Percentiles rank a stretch among this genome's conserved stretches.
phyloP scores from a whole-genome alignment of 139 green algal species.

The Chlorella ohadii region DNA sequence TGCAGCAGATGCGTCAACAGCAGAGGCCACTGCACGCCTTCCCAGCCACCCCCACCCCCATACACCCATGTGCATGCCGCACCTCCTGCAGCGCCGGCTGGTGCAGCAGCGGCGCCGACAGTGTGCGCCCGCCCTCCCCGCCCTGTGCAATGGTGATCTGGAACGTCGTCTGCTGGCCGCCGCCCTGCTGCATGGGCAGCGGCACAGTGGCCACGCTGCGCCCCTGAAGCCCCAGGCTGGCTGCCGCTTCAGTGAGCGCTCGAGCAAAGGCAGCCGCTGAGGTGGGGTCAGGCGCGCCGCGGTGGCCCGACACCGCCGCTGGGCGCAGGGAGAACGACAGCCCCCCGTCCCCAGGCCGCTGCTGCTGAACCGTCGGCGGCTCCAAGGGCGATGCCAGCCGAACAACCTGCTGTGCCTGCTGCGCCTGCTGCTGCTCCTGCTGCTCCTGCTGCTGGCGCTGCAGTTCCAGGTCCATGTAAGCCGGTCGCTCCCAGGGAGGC shows the following conservation, averaged over 20 bases:
- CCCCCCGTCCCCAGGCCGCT: not conserved
- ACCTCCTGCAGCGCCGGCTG: slow-evolving; percentile 28
- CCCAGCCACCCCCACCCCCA: too few relatives aligned
- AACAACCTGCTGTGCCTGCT: not conserved
- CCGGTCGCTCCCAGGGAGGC: slow-evolving; percentile 22
- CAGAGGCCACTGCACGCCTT: too few relatives aligned
- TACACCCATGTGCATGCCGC: too few relatives aligned
- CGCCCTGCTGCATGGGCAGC: not conserved
- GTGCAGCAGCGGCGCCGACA: slow-evolving; percentile 17
- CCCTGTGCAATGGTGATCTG: slow-evolving; percentile 23
- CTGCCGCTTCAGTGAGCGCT: not conserved
- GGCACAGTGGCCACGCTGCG: slow-evolving; percentile 12
- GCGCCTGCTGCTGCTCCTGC: slow-evolving; percentile 3
- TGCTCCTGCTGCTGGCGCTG: slow-evolving; percentile 21
- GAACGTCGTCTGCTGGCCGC: slow-evolving; percentile 5
- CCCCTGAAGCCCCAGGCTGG: not conserved
- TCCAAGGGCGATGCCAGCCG: not conserved
- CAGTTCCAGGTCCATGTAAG: slow-evolving; percentile 35
- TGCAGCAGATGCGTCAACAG: too few relatives aligned
- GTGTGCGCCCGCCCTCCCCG: not conserved
- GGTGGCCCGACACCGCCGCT: not conserved
- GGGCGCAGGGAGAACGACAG: too few relatives aligned
- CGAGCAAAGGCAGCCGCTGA: not conserved
- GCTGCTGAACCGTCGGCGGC: not conserved
- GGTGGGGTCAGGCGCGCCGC: not conserved